A percentile compares a stretch with the other conserved stretches of the same genome.
phyloP scores from a whole-genome alignment of 208 protist genomes.

The Crithidia bombi region DNA sequence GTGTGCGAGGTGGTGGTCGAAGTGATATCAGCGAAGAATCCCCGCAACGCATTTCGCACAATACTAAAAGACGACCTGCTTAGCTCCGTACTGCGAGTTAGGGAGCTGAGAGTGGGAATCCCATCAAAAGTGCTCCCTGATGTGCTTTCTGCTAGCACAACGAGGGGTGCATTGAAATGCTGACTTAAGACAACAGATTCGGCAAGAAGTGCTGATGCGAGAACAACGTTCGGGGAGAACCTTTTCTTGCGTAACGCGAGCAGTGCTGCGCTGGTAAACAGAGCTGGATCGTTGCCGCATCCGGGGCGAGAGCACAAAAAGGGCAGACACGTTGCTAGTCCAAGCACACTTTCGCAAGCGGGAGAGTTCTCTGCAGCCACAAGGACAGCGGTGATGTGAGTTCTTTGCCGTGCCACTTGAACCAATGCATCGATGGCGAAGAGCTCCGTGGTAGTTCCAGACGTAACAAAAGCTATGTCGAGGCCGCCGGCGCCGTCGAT shows the following conservation, averaged over 20 bases:
- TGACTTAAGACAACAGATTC: neutral
- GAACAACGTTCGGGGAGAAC: conserved; percentile 7
- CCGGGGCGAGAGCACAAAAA: neutral
- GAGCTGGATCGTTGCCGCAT: neutral
- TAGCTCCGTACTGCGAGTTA: neutral
- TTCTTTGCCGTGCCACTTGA: conserved; percentile 5
- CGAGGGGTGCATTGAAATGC: conserved; percentile 2
- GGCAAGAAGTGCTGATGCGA: neutral
- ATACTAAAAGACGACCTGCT: neutral
- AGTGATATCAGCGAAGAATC: neutral
- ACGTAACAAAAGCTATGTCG: conserved; percentile 17
- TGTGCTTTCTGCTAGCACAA: conserved; percentile 5
- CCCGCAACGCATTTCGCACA: neutral
- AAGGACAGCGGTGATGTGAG: conserved; percentile 5
- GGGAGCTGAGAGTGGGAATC: neutral
- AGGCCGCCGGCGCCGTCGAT: neutral
- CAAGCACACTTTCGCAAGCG: conserved; percentile 1
- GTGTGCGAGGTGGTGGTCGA: neutral
- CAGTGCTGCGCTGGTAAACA: neutral
- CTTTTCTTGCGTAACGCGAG: neutral
- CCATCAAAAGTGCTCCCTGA: neutral
- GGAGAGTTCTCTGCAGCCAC: neutral
- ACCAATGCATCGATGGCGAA: neutral
- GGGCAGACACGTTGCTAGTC: neutral
- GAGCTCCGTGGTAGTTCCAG: neutral